These are phyloP conservation scores for Priceomyces melissophilus DNA, from an alignment of 805 yeast genomes.

Conservation along the genomic window DNA sequence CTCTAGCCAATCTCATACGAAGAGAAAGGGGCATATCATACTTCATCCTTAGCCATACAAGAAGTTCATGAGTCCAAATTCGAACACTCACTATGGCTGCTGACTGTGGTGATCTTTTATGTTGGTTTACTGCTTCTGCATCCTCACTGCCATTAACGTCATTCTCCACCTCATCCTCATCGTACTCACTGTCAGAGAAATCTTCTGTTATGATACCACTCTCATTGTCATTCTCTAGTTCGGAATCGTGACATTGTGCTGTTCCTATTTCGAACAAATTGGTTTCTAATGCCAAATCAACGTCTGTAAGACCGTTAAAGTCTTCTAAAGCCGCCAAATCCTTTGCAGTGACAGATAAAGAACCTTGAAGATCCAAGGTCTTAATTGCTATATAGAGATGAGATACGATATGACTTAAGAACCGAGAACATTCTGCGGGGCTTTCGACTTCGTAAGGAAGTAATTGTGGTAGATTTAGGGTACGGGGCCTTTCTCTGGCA, in stretches of 20 bases:
- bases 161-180: conserved; percentile 38
- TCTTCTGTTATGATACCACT: conserved; percentile 15
- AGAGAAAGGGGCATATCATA: conserved; percentile 70
- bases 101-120: conserved; percentile 60
- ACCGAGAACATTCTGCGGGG: conserved; percentile 64
- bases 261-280: conserved; percentile 39
- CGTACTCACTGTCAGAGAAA: conserved; percentile 33
- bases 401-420: conserved; percentile 74
- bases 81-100: conserved; percentile 72
- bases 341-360: conserved; percentile 60
- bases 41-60: conserved; percentile 73
- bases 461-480: conserved; percentile 38
- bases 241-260: neutral
- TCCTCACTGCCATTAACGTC: conserved; percentile 33
- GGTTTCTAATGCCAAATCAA: conserved; percentile 53
- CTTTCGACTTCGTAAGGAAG: conserved; percentile 77
- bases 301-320: conserved; percentile 28
- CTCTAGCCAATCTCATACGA: conserved; percentile 59
- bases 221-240: conserved; percentile 1
- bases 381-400: conserved; percentile 76
- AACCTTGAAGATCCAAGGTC: conserved; percentile 72
- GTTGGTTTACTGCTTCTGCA: conserved; percentile 43
- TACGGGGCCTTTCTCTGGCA: conserved; percentile 37
- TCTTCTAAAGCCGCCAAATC: conserved; percentile 52
- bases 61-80: conserved; percentile 85